Evolutionary conservation across 495 filamentous ascomycete species (phyloP).

Genomic region (Trichoderma reesei): DNA sequence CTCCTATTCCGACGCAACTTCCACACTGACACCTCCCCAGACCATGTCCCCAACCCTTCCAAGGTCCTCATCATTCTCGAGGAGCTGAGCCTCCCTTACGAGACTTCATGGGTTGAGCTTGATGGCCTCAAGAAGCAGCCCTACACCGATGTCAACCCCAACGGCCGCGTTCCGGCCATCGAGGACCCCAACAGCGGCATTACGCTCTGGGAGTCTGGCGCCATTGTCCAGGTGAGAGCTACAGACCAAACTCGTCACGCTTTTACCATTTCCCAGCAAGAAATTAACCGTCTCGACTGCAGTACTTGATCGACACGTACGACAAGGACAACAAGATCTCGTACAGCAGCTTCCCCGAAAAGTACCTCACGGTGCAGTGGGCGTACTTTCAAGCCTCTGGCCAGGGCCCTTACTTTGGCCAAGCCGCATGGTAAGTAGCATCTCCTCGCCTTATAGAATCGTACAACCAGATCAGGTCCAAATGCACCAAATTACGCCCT

Average conservation of each 20-base stretch:
- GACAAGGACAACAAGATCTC: neutral
- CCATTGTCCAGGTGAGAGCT: neutral
- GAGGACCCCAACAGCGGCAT: neutral
- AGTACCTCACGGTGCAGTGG: neutral
- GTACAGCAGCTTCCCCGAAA: neutral
- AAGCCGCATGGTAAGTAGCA: neutral
- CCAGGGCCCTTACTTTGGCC: neutral
- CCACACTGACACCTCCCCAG: neutral
- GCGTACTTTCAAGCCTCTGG: neutral
- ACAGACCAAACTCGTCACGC: neutral
- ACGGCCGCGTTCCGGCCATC: constrained; percentile 48
- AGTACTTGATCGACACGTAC: neutral
- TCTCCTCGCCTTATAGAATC: too few relatives aligned
- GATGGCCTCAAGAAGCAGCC: constrained; percentile 44
- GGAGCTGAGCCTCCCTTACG: constrained; percentile 50
- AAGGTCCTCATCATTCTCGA: constrained; percentile 50
- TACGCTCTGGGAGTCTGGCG: neutral
- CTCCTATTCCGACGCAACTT: neutral
- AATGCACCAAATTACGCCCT: neutral
- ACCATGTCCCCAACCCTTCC: neutral
- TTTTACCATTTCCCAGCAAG: neutral
- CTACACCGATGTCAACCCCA: constrained; percentile 51
- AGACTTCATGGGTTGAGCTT: constrained; percentile 42
- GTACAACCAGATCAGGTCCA: too few relatives aligned
- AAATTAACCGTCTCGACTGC: neutral